phyloP scores from a whole-genome alignment of 768 basidiomycete species.

The Phaffia australis region DNA sequence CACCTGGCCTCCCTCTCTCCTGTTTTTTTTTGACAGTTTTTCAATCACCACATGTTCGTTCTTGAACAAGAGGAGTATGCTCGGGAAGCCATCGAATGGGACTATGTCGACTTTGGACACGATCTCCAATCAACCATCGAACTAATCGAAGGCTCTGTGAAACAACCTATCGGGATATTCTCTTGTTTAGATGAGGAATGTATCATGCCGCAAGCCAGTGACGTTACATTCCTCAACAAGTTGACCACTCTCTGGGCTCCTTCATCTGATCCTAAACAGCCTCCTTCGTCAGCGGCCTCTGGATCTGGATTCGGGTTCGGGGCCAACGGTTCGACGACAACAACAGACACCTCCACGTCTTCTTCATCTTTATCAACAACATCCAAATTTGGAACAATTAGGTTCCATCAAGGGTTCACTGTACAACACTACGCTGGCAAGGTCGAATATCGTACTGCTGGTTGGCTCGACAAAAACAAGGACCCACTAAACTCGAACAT shows the following conservation, averaged over 20 bases:
- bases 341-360: slow-evolving; percentile 29
- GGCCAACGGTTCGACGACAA: slow-evolving; percentile 27
- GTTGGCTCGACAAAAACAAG: slow-evolving; percentile 99
- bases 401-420: slow-evolving; percentile 79
- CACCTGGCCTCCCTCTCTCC: not conserved
- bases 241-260: slow-evolving; percentile 62
- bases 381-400: slow-evolving; percentile 69
- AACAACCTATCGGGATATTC: slow-evolving; percentile 69
- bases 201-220: slow-evolving; percentile 98
- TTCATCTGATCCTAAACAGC: slow-evolving; percentile 6
- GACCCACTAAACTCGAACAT: slow-evolving; percentile 95
- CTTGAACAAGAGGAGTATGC: slow-evolving; percentile 98
- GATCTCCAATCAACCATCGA: slow-evolving; percentile 98
- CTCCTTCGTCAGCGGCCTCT: too few species aligned
- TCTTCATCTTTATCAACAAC: slow-evolving; percentile 54
- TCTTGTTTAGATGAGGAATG: slow-evolving; percentile 94
- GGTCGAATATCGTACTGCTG: slow-evolving; percentile 89
- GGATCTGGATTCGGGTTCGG: too few species aligned
- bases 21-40: slow-evolving; percentile 31
- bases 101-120: slow-evolving; percentile 93
- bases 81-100: slow-evolving; percentile 92
- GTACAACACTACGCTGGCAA: slow-evolving; percentile 92
- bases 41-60: slow-evolving; percentile 98
- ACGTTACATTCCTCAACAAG: slow-evolving; percentile 88
- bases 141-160: slow-evolving; percentile 69